phyloP scores from a whole-genome alignment of 805 yeast species.

The Metschnikowia arizonensis region DNA sequence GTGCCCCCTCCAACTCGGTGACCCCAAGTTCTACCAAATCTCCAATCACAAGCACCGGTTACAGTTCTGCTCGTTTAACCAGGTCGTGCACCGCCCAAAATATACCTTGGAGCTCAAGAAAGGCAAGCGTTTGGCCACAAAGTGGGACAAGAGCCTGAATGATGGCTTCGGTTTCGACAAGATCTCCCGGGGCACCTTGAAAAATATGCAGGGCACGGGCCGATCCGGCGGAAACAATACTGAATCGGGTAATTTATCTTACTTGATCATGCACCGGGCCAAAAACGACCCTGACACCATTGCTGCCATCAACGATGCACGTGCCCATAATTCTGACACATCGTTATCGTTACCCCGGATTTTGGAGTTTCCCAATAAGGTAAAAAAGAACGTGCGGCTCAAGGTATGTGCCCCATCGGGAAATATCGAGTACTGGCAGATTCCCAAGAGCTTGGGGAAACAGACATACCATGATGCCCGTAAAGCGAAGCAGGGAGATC shows the following conservation, averaged over 20 bases:
- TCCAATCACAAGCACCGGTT: conserved; percentile 55
- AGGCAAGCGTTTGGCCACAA: conserved; percentile 68
- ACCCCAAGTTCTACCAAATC: conserved; percentile 59
- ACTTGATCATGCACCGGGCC: conserved; percentile 66
- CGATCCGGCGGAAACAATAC: conserved; percentile 66
- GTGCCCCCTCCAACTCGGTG: conserved; percentile 82
- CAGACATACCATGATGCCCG: conserved; percentile 86
- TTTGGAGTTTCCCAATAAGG: conserved; percentile 64
- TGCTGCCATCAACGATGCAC: conserved; percentile 36
- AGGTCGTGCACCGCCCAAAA: conserved; percentile 70
- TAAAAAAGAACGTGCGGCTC: conserved; percentile 77
- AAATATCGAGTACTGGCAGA: conserved; percentile 78
- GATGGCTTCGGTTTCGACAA: conserved; percentile 53
- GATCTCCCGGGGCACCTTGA: conserved; percentile 23
- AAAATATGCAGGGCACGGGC: conserved; percentile 65
- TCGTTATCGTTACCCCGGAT: conserved; percentile 63
- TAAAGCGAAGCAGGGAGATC: conserved; percentile 77
- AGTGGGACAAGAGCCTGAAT: conserved; percentile 59
- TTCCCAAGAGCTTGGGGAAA: conserved; percentile 72
- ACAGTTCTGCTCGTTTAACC: conserved; percentile 71
- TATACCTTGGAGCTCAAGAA: conserved; percentile 79
- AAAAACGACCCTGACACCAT: conserved; percentile 40
- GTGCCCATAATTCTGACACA: conserved; percentile 25
- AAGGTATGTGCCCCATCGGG: conserved; percentile 80
- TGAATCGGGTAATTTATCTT: conserved; percentile 71